Conservation (phyloP, 192 early-diverging fungal species). For the Linnemannia elongata region DNA sequence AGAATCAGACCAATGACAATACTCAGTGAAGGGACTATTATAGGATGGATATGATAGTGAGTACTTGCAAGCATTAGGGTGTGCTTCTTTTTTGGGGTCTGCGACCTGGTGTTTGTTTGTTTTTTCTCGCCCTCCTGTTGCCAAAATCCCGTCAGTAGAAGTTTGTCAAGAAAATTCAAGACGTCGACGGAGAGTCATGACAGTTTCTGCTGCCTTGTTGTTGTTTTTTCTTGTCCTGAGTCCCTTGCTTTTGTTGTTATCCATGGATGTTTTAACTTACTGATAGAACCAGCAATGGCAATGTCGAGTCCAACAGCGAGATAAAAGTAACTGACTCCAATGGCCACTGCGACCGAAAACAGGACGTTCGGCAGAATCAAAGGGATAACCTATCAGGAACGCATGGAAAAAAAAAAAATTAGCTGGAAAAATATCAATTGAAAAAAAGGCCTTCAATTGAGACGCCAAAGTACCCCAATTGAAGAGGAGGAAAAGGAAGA, state of each 20-base stretch:
- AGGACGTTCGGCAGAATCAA: slow-evolving; percentile 51
- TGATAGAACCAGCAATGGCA: slow-evolving; percentile 46
- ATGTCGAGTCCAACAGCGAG: slow-evolving; percentile 42
- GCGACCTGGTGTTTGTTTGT: neutral
- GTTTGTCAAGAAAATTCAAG: too few relatives aligned
- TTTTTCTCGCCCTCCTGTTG: neutral
- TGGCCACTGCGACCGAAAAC: slow-evolving; percentile 39
- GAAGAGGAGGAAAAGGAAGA: neutral
- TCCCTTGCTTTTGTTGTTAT: neutral
- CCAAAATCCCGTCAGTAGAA: too few relatives aligned
- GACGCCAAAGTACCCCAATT: neutral
- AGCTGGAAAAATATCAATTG: too few relatives aligned
- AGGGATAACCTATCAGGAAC: slow-evolving; percentile 41
- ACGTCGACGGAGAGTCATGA: neutral
- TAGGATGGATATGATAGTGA: slow-evolving; percentile 22
- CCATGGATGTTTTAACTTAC: slow-evolving; percentile 18
- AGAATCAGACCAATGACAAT: slow-evolving; percentile 81
- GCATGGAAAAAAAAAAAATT: too few relatives aligned
- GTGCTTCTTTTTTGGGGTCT: too few relatives aligned
- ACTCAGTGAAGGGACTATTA: slow-evolving; percentile 62
- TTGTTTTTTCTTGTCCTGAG: neutral
- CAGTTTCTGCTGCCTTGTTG: too few relatives aligned
- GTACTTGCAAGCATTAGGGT: too few relatives aligned
- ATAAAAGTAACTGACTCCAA: slow-evolving; percentile 49
- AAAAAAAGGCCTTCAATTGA: neutral